Conservation (phyloP, 805 yeast species). For the Schwanniomyces polymorphus region DNA sequence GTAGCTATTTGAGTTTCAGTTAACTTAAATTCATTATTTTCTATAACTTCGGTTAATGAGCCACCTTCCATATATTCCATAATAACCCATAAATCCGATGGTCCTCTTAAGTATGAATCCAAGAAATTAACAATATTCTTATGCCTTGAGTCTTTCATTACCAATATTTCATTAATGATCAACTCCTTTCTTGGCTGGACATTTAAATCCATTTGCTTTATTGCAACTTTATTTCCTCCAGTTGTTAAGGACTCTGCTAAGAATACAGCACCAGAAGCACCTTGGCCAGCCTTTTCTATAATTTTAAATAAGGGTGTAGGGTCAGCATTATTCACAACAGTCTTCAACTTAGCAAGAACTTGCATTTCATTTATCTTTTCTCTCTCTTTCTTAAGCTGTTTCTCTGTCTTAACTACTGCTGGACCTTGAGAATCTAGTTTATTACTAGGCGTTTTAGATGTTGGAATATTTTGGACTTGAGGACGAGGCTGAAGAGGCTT, state of each 20-base stretch:
- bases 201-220: slow-evolving; percentile 91
- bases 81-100: slow-evolving; percentile 91
- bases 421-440: slow-evolving; percentile 1
- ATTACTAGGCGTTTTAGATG: slow-evolving; percentile 1
- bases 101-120: slow-evolving; percentile 82
- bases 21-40: slow-evolving; percentile 70
- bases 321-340: slow-evolving; percentile 80
- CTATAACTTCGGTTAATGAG: slow-evolving; percentile 91
- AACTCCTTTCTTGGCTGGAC: slow-evolving; percentile 93
- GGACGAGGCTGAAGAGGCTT: slow-evolving; percentile 5
- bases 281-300: slow-evolving; percentile 91
- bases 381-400: slow-evolving; percentile 40
- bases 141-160: slow-evolving; percentile 95
- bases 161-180: slow-evolving; percentile 92
- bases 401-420: slow-evolving; percentile 29
- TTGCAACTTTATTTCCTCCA: slow-evolving; percentile 76
- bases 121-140: slow-evolving; percentile 92
- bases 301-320: slow-evolving; percentile 82
- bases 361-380: slow-evolving; percentile 79
- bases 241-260: slow-evolving; percentile 66
- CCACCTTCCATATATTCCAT: slow-evolving; percentile 99
- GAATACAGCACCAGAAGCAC: slow-evolving; percentile 96
- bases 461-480: slow-evolving; percentile 3
- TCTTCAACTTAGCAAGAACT: slow-evolving; percentile 73
- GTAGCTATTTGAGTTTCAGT: slow-evolving; percentile 89